These are phyloP conservation scores for Monosporascus sp. DNA, from an alignment of 2,329 filamentous ascomycete genomes.

Conservation along the genomic window DNA sequence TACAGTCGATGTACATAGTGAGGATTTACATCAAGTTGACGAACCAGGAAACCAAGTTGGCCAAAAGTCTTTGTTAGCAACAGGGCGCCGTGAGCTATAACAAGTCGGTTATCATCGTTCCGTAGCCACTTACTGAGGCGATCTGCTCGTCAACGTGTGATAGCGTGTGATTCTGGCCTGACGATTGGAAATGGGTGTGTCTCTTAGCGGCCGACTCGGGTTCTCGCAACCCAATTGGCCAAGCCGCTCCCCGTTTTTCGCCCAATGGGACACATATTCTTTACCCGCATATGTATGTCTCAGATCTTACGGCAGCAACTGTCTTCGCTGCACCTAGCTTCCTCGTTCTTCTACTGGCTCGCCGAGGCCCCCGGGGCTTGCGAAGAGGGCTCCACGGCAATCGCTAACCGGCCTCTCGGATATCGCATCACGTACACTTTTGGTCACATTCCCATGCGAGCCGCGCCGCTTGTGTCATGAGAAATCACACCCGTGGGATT, in stretches of 20 bases:
- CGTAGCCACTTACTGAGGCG: neutral
- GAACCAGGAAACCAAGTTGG: too few relatives aligned
- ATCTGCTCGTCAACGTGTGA: neutral
- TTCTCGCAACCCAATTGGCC: neutral
- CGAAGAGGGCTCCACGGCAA: neutral
- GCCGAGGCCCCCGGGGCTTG: neutral
- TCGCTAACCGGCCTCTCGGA: neutral
- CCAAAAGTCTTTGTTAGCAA: too few relatives aligned
- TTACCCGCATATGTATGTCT: neutral
- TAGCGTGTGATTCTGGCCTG: neutral
- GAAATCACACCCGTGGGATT: neutral
- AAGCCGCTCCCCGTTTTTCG: neutral
- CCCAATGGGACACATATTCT: neutral
- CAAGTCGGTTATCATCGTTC: too few relatives aligned
- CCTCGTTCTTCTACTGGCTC: neutral
- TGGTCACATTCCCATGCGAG: neutral
- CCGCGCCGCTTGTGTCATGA: neutral
- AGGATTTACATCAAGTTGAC: too few relatives aligned
- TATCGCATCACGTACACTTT: neutral
- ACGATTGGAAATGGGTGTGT: neutral
- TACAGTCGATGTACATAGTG: too few relatives aligned
- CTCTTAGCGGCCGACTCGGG: neutral
- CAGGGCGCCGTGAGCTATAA: too few relatives aligned
- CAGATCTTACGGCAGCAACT: neutral
- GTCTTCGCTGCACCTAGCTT: neutral